Percentiles rank a stretch among this genome's conserved stretches.
Conservation (phyloP, 2,329 filamentous ascomycete genomes). For the Tolypocladium sp. region DNA sequence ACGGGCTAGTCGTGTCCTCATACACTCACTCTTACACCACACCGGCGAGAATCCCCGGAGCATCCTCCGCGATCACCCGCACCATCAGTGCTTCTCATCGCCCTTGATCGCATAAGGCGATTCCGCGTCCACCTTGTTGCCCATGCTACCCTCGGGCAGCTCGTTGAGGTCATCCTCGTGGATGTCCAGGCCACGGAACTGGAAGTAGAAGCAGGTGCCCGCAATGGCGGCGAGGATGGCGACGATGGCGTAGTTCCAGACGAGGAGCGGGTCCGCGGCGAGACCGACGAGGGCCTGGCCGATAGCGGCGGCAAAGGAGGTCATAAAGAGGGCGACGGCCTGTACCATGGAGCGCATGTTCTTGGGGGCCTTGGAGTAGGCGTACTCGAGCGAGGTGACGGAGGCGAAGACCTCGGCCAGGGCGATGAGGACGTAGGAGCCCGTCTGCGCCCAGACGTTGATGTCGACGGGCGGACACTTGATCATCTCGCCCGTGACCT, state of each 20-base stretch:
- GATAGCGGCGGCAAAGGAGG: slow-evolving; percentile 58
- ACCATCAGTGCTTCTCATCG: not conserved
- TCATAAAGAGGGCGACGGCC: slow-evolving; percentile 62
- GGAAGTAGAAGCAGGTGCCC: slow-evolving; percentile 58
- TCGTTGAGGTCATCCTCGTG: slow-evolving; percentile 63
- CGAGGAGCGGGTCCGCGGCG: slow-evolving; percentile 53
- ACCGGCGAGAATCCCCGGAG: not conserved
- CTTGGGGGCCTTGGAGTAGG: slow-evolving; percentile 66
- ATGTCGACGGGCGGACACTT: slow-evolving; percentile 48
- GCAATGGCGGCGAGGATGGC: slow-evolving; percentile 51
- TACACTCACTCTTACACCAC: not conserved
- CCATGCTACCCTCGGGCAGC: slow-evolving; percentile 29
- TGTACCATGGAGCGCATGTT: slow-evolving; percentile 76
- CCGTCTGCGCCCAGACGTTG: slow-evolving; percentile 52
- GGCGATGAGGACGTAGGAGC: slow-evolving; percentile 42
- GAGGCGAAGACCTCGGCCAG: slow-evolving; percentile 45
- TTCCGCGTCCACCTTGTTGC: slow-evolving; percentile 12
- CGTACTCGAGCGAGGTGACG: slow-evolving; percentile 62
- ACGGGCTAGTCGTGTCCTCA: too few species aligned
- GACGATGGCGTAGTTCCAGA: slow-evolving; percentile 64
- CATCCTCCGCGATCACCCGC: not conserved
- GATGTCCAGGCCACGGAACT: slow-evolving; percentile 52
- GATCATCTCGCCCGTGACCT: slow-evolving; percentile 18
- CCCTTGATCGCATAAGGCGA: not conserved
- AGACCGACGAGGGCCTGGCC: slow-evolving; percentile 59